Percentiles rank a stretch among this genome's conserved stretches.
phyloP scores from a whole-genome alignment of 495 filamentous ascomycete species.

The Geoglossum glabrum region DNA sequence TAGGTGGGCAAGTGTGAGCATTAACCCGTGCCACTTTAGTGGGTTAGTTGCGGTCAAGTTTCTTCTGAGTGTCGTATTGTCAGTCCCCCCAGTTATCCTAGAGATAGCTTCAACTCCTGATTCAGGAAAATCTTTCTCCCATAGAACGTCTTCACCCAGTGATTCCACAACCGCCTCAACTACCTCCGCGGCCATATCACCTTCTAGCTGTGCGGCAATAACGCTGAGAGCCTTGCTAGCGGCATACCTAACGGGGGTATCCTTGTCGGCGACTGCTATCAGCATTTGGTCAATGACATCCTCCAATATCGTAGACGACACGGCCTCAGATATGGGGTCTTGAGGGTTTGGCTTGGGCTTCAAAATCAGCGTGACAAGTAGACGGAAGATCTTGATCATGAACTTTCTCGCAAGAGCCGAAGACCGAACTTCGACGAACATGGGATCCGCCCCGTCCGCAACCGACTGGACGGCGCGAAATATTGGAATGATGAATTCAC shows the following conservation, averaged over 20 bases:
- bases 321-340: conserved; percentile 15
- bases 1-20: conserved; percentile 68
- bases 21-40: conserved; percentile 77
- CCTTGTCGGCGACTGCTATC: conserved; percentile 50
- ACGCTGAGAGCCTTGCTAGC: conserved; percentile 85
- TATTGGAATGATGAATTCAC: conserved; percentile 26
- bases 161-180: conserved; percentile 64
- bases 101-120: not conserved
- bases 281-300: conserved; percentile 47
- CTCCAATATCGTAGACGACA: conserved; percentile 27
- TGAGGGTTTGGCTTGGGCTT: not conserved
- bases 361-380: conserved; percentile 18
- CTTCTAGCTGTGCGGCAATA: conserved; percentile 55
- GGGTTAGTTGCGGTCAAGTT: conserved; percentile 57
- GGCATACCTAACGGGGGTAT: conserved; percentile 73
- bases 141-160: conserved; percentile 60
- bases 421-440: conserved; percentile 24
- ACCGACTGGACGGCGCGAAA: conserved; percentile 16
- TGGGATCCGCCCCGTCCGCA: conserved; percentile 11
- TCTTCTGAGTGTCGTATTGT: conserved; percentile 18
- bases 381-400: conserved; percentile 62
- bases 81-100: conserved; percentile 1
- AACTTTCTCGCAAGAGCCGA: conserved; percentile 63
- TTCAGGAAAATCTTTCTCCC: conserved; percentile 14
- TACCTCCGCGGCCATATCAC: conserved; percentile 63